Percentiles rank a stretch among this genome's conserved stretches.
Conservation (phyloP, 2,329 filamentous ascomycete species). For the Daldinia eschscholtzii region DNA sequence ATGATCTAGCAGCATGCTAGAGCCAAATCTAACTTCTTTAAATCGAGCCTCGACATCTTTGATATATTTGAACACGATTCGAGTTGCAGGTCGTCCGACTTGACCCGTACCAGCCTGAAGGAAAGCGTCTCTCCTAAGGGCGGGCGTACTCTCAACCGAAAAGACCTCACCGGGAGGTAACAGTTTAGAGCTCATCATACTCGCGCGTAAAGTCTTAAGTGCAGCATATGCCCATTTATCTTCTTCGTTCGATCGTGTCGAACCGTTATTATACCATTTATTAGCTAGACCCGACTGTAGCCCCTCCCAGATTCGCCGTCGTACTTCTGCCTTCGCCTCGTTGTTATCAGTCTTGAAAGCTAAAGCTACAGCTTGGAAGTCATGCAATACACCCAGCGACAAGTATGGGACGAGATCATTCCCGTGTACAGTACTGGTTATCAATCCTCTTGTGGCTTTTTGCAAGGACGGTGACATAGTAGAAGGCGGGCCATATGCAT, state of each 20-base stretch:
- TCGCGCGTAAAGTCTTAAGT: constrained; percentile 73
- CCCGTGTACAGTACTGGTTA: constrained; percentile 80
- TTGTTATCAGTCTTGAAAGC: constrained; percentile 79
- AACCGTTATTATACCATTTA: constrained; percentile 68
- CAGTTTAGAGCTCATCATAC: constrained; percentile 77
- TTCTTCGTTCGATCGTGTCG: constrained; percentile 60
- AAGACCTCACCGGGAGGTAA: constrained; percentile 83
- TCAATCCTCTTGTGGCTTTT: constrained; percentile 77
- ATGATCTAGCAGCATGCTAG: constrained; percentile 81
- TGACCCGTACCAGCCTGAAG: constrained; percentile 60
- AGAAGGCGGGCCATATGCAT: constrained; percentile 80
- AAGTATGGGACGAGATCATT: constrained; percentile 80
- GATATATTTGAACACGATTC: constrained; percentile 78
- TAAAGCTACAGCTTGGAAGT: constrained; percentile 78
- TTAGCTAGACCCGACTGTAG: constrained; percentile 72
- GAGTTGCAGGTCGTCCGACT: constrained; percentile 74
- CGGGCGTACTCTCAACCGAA: constrained; percentile 74
- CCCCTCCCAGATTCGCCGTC: constrained; percentile 73
- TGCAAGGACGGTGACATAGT: constrained; percentile 79
- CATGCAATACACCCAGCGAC: constrained; percentile 79
- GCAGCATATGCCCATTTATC: constrained; percentile 78
- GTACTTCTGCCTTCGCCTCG: constrained; percentile 75
- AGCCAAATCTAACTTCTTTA: constrained; percentile 76
- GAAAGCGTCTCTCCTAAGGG: constrained; percentile 76
- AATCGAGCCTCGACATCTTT: constrained; percentile 78